Evolutionary conservation across 805 yeast genomes (phyloP).

Genomic region (Saccharomycopsis synnaedendra): DNA sequence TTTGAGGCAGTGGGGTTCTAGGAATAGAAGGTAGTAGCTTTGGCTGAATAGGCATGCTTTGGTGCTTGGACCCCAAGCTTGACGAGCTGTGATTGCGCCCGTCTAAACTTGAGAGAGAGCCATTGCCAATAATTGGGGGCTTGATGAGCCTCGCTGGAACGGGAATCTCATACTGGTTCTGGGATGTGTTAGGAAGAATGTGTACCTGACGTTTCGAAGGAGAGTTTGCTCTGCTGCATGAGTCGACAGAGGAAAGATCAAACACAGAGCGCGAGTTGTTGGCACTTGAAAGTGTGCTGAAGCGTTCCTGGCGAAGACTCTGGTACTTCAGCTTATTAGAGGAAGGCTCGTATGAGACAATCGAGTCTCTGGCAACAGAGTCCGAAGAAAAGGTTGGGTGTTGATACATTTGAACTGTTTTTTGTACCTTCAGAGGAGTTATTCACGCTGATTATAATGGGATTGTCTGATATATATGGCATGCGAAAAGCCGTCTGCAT

Average conservation of each 20-base stretch:
- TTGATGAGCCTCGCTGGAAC: constrained; percentile 6
- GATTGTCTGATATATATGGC: too few species aligned
- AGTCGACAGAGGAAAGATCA: constrained; percentile 5
- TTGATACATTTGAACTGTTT: too few species aligned
- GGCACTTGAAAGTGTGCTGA: not conserved
- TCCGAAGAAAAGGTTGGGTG: too few species aligned
- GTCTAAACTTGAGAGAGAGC: not conserved
- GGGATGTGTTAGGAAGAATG: constrained; percentile 1
- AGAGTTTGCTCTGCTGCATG: constrained; percentile 3
- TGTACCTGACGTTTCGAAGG: constrained; percentile 7
- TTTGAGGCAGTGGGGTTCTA: not conserved
- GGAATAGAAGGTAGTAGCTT: too few species aligned
- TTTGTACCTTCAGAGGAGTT: too few species aligned
- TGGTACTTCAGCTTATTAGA: constrained; percentile 1
- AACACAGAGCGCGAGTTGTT: constrained; percentile 2
- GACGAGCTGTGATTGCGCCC: too few species aligned
- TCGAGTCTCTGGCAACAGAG: not conserved
- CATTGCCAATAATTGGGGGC: constrained; percentile 13
- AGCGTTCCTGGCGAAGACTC: constrained; percentile 1
- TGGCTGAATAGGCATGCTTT: too few species aligned
- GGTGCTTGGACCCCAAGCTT: too few species aligned
- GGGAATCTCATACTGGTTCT: constrained; percentile 9
- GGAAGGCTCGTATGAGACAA: not conserved
- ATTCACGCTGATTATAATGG: too few species aligned
- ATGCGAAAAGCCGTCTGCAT: too few species aligned